These are phyloP conservation scores for Kluyveromyces starmeri DNA, from an alignment of 805 yeast species.

Conservation along the genomic window DNA sequence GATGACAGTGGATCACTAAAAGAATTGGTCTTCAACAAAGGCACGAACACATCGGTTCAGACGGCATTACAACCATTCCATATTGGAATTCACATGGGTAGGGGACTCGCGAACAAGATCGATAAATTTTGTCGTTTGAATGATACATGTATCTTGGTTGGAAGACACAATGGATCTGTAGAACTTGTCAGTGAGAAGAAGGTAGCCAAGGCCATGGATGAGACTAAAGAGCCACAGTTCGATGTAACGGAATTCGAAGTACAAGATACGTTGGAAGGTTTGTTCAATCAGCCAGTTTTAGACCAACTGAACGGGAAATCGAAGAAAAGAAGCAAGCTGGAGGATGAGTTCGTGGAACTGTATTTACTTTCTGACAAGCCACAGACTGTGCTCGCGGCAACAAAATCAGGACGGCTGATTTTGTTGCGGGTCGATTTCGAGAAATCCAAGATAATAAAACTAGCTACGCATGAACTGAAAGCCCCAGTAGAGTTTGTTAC, in stretches of 20 bases:
- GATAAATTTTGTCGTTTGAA: conserved; percentile 31
- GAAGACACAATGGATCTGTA: conserved; percentile 38
- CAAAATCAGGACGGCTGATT: conserved; percentile 28
- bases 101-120: conserved; percentile 34
- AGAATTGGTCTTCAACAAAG: conserved; percentile 52
- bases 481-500: conserved; percentile 40
- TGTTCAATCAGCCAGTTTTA: conserved; percentile 18
- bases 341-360: conserved; percentile 34
- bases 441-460: conserved; percentile 7
- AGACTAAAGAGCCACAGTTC: conserved; percentile 11
- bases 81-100: conserved; percentile 35
- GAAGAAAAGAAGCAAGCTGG: conserved; percentile 21
- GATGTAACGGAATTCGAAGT: conserved; percentile 18
- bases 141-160: conserved; percentile 30
- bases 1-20: conserved; percentile 61
- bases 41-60: conserved; percentile 73
- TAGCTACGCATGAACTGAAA: conserved; percentile 26
- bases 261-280: conserved; percentile 11
- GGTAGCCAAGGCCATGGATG: conserved; percentile 3
- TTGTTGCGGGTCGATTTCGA: conserved; percentile 1
- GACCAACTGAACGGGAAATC: conserved; percentile 19
- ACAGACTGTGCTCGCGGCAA: conserved; percentile 25
- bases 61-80: conserved; percentile 56
- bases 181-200: conserved; percentile 26
- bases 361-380: conserved; percentile 18